A percentile compares a stretch with the other conserved stretches of the same genome.
These are phyloP conservation scores for Lasiosphaeria hispida DNA, from an alignment of 495 filamentous ascomycete genomes.

Conservation along the genomic window DNA sequence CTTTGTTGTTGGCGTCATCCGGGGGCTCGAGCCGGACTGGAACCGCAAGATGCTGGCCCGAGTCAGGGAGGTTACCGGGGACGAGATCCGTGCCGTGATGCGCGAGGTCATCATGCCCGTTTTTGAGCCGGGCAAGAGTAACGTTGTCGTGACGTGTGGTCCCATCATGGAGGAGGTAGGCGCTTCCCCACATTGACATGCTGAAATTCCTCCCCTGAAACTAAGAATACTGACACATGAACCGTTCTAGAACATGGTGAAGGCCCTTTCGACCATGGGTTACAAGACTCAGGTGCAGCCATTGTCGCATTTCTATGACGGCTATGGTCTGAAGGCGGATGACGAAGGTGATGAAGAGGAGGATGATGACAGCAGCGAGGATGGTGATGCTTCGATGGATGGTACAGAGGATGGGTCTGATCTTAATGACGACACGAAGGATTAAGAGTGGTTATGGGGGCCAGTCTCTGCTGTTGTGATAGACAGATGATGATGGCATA, in stretches of 20 bases:
- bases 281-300: slow-evolving; percentile 74
- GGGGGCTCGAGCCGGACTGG: slow-evolving; percentile 74
- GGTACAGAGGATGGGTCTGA: too few relatives aligned
- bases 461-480: too few relatives aligned
- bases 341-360: slow-evolving; percentile 66
- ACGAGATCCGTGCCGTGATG: slow-evolving; percentile 75
- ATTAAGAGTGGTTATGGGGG: too few relatives aligned
- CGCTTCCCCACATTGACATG: slow-evolving; percentile 16
- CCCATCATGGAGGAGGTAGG: slow-evolving; percentile 77
- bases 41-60: slow-evolving; percentile 69
- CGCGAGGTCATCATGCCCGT: slow-evolving; percentile 71
- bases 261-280: slow-evolving; percentile 67
- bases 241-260: slow-evolving; percentile 58
- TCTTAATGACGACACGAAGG: too few relatives aligned
- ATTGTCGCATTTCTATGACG: slow-evolving; percentile 83
- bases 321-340: slow-evolving; percentile 79
- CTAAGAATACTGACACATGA: slow-evolving; percentile 20
- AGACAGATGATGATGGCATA: too few relatives aligned
- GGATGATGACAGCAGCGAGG: slow-evolving; percentile 60
- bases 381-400: slow-evolving; percentile 40
- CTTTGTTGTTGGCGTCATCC: slow-evolving; percentile 77
- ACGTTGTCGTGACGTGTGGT: slow-evolving; percentile 86
- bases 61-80: slow-evolving; percentile 70
- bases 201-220: slow-evolving; percentile 10
- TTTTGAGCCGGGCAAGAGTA: slow-evolving; percentile 72